Conservation (phyloP, 2,329 filamentous ascomycete genomes). For the Aspergillus proliferans region DNA sequence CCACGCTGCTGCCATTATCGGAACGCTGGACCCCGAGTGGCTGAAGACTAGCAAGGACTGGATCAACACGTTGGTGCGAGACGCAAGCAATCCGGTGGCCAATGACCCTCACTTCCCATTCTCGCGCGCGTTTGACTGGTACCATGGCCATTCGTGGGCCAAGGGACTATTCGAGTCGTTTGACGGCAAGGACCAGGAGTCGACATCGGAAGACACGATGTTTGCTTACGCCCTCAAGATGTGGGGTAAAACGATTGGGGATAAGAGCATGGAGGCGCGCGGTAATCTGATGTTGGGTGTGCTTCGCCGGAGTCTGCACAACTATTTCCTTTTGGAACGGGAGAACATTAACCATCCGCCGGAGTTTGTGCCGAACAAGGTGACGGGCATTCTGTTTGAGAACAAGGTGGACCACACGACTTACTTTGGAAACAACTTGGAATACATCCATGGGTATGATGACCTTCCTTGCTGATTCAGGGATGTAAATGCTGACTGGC, state of each 20-base stretch:
- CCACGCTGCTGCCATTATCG: slow-evolving; percentile 77
- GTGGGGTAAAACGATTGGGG: slow-evolving; percentile 77
- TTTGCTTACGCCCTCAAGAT: slow-evolving; percentile 83
- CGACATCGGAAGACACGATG: slow-evolving; percentile 84
- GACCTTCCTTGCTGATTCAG: slow-evolving; percentile 28
- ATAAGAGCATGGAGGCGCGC: slow-evolving; percentile 71
- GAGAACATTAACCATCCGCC: slow-evolving; percentile 66
- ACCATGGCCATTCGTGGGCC: slow-evolving; percentile 89
- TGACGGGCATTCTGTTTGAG: slow-evolving; percentile 69
- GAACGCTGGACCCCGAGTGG: slow-evolving; percentile 70
- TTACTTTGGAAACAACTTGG: slow-evolving; percentile 69
- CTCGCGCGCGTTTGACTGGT: slow-evolving; percentile 86
- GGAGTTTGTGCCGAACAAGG: slow-evolving; percentile 75
- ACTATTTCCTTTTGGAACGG: slow-evolving; percentile 74
- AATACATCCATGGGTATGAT: slow-evolving; percentile 59
- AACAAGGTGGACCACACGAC: slow-evolving; percentile 94
- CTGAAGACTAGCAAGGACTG: slow-evolving; percentile 66
- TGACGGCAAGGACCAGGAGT: slow-evolving; percentile 60
- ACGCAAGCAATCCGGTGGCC: slow-evolving; percentile 69
- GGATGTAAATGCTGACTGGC: not conserved
- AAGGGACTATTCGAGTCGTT: slow-evolving; percentile 51
- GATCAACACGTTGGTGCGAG: slow-evolving; percentile 77
- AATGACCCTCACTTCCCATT: slow-evolving; percentile 72
- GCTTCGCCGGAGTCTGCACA: slow-evolving; percentile 63
- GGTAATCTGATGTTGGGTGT: slow-evolving; percentile 80